These are phyloP conservation scores for Talaromyces sp. DNA, from an alignment of 2,329 filamentous ascomycete genomes.

Conservation along the genomic window DNA sequence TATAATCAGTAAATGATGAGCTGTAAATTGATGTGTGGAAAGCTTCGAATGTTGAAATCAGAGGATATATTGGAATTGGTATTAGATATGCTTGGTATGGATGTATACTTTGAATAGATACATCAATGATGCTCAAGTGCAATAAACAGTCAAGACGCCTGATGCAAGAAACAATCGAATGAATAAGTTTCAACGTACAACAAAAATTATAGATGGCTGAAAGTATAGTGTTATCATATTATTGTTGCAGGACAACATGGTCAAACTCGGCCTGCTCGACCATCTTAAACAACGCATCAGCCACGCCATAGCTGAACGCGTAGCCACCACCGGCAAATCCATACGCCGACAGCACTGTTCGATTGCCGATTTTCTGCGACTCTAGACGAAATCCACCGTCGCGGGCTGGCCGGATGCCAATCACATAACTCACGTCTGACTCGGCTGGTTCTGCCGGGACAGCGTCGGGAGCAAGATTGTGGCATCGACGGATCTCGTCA, in stretches of 20 bases:
- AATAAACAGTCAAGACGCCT: neutral
- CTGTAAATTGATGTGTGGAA: neutral
- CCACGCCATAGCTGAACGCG: slow-evolving; percentile 34
- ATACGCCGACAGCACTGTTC: slow-evolving; percentile 31
- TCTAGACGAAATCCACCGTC: slow-evolving; percentile 33
- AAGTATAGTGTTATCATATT: neutral
- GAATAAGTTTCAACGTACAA: neutral
- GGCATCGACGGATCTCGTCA: slow-evolving; percentile 36
- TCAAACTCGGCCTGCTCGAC: slow-evolving; percentile 29
- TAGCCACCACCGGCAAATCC: slow-evolving; percentile 36
- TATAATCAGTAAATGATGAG: neutral
- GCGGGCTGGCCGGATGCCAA: slow-evolving; percentile 33
- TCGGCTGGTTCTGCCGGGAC: slow-evolving; percentile 28
- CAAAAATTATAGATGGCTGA: neutral
- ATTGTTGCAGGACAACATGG: slow-evolving; percentile 20
- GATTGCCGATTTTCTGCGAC: slow-evolving; percentile 21
- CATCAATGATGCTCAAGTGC: neutral
- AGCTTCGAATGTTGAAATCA: neutral
- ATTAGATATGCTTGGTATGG: neutral
- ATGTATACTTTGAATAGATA: neutral
- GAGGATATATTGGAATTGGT: neutral
- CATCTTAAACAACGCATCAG: slow-evolving; percentile 31
- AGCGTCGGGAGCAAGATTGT: slow-evolving; percentile 32
- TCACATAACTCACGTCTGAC: slow-evolving; percentile 27
- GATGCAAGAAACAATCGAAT: neutral